Evolutionary conservation across 75 land plant genomes (phyloP).

Genomic region (Picea sitchensis): DNA sequence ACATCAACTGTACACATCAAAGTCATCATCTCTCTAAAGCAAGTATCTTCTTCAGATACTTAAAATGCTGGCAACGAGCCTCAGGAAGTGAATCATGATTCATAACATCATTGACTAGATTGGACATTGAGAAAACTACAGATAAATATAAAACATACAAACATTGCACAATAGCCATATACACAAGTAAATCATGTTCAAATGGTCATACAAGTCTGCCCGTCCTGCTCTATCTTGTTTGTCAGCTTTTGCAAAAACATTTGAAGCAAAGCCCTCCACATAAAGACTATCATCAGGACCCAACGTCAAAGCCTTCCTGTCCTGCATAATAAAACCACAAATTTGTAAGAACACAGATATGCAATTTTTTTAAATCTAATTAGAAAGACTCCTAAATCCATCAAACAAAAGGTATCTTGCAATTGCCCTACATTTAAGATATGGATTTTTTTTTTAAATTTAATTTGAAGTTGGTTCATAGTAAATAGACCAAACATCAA

Average conservation of each 20-base stretch:
- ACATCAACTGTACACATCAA: too few relatives aligned
- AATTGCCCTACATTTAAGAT: too few relatives aligned
- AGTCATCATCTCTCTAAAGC: background rate
- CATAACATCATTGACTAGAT: background rate
- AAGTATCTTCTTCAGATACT: background rate
- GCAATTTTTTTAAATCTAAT: background rate
- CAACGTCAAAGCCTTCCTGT: slow-evolving; percentile 77
- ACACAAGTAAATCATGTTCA: background rate
- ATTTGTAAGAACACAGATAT: slow-evolving; percentile 4
- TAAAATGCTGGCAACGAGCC: too few relatives aligned
- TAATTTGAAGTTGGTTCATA: background rate
- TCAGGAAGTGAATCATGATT: too few relatives aligned
- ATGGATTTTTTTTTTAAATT: background rate
- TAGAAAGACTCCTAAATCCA: background rate
- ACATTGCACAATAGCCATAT: background rate
- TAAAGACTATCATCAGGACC: slow-evolving; percentile 84
- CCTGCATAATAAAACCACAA: slow-evolving; percentile 46
- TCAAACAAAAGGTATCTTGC: background rate
- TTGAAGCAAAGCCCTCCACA: slow-evolving; percentile 91
- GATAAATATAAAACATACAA: background rate
- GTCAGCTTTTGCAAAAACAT: slow-evolving; percentile 94
- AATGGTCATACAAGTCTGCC: slow-evolving; percentile 77
- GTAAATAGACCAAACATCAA: background rate
- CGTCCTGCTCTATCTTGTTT: slow-evolving; percentile 97
- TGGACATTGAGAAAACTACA: background rate